phyloP scores from a whole-genome alignment of 768 basidiomycete genomes.

The Tremella yokohamensis region DNA sequence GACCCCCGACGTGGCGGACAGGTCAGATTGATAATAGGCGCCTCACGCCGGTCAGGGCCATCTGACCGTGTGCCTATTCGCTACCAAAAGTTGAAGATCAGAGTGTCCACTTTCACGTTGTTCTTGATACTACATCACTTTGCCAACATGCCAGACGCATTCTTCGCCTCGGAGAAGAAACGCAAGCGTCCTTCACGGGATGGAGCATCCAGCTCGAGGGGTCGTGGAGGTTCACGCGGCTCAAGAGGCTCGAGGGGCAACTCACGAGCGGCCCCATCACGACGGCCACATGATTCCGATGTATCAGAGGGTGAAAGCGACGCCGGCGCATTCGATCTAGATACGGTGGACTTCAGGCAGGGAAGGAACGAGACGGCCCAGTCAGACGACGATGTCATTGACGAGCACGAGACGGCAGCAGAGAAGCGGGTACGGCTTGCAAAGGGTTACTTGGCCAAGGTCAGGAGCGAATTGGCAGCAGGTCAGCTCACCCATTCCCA shows the following conservation, averaged over 20 bases:
- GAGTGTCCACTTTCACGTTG: too few relatives aligned
- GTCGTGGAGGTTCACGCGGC: slow-evolving; percentile 45
- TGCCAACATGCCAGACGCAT: slow-evolving; percentile 69
- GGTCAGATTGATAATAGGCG: not conserved
- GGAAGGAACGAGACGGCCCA: slow-evolving; percentile 59
- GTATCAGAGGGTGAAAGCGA: slow-evolving; percentile 37
- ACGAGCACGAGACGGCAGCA: slow-evolving; percentile 83
- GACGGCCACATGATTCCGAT: slow-evolving; percentile 41
- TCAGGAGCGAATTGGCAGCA: slow-evolving; percentile 71
- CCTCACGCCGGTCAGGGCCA: not conserved
- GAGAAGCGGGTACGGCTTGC: slow-evolving; percentile 88
- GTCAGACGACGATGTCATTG: slow-evolving; percentile 68
- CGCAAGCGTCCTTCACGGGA: slow-evolving; percentile 55
- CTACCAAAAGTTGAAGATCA: not conserved
- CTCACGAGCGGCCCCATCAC: slow-evolving; percentile 27
- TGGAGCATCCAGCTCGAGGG: slow-evolving; percentile 54
- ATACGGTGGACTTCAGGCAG: slow-evolving; percentile 69
- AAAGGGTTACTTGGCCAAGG: slow-evolving; percentile 78
- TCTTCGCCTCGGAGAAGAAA: slow-evolving; percentile 60
- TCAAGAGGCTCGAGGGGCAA: slow-evolving; percentile 47
- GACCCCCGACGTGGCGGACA: too few relatives aligned
- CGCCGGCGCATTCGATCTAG: slow-evolving; percentile 52
- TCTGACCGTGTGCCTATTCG: not conserved
- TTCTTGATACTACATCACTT: too few relatives aligned
- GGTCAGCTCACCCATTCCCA: slow-evolving; percentile 20